phyloP scores from a whole-genome alignment of 2,329 filamentous ascomycete genomes.

The Immersiporthe knoxdaviesiana region DNA sequence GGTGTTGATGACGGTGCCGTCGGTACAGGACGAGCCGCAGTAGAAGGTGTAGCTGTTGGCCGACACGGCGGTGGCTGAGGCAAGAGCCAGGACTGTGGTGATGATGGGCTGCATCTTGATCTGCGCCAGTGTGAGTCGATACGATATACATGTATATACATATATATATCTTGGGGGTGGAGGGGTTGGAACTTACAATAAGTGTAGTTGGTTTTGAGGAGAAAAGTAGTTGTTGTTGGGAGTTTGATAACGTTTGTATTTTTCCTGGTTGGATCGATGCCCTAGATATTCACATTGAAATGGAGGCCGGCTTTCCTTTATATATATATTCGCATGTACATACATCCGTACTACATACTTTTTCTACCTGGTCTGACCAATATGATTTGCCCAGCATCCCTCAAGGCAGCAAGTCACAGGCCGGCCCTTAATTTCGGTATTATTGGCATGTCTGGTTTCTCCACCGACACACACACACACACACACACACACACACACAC shows the following conservation, averaged over 20 bases:
- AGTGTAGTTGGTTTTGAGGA: neutral
- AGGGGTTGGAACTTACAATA: neutral
- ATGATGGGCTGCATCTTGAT: constrained; percentile 18
- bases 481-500: too few relatives aligned
- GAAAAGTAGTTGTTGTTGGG: too few relatives aligned
- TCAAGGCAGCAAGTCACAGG: neutral
- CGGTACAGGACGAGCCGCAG: constrained; percentile 24
- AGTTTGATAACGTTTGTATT: too few relatives aligned
- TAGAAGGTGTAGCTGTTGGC: constrained; percentile 25
- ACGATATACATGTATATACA: neutral
- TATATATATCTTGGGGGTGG: neutral
- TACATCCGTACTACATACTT: neutral
- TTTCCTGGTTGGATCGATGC: neutral
- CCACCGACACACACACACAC: too few relatives aligned
- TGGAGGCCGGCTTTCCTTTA: neutral
- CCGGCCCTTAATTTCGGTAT: neutral
- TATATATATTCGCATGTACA: neutral
- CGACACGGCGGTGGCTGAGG: constrained; percentile 5
- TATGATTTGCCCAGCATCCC: neutral
- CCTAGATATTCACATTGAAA: neutral
- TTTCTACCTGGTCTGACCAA: neutral
- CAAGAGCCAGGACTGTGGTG: constrained; percentile 17
- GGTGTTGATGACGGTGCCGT: constrained; percentile 10
- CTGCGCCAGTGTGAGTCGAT: neutral
- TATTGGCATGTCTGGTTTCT: neutral